Evolutionary conservation across 495 filamentous ascomycete species (phyloP), one percentile per base, ranked within the genome.

Genomic region (Entonaema liquescens): DNA sequence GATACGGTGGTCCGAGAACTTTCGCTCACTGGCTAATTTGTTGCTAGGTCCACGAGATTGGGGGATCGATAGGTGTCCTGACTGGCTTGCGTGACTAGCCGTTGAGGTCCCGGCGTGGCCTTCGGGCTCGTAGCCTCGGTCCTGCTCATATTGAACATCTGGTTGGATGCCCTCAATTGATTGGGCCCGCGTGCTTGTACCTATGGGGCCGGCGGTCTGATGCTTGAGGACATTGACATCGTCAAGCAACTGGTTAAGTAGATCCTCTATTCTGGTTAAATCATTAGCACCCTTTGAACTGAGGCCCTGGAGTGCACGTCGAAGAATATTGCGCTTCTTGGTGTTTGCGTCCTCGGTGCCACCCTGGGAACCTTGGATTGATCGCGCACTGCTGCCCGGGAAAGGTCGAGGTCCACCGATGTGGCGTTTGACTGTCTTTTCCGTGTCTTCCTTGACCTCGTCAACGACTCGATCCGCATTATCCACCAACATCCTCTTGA

Each of bases 181-280:
- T n/a, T 76, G 83, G 40, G 74, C 77, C 50, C 77, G 79, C 7
- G 81, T 78, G 67, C 78, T 81, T 68, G 68, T 74, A 23, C 70
- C 68, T 40, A 70, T 60, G 7, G 82, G 72, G 54, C 77, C 76
- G 49, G 80, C 79, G 28, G 80, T 81, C 68, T 87, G 86, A 33
- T 87, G 86, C 71, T 97, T 97, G 54, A 99, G 83, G 35, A 89
- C 90, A 74, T 97, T 93, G 23, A 99, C 93, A 75, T 99, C 94
- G 57, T 86, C 91, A 31, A 98, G 88, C 33, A 99, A 84, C 76
- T 95, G 93, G 65, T 92, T 91, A 44, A 99, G 85, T 94, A 99
- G 97, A 28, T 91, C 92, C 81, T 99, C 96, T 71, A 99, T 97
- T 78, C 92, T 93, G 61, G 88, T 83, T 19, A 99, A 84, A 72